A percentile compares a stretch with the other conserved stretches of the same genome.
Evolutionary conservation across 352 stramenopile species (phyloP).

Genomic region (Hyaloperonospora arabidopsidis): DNA sequence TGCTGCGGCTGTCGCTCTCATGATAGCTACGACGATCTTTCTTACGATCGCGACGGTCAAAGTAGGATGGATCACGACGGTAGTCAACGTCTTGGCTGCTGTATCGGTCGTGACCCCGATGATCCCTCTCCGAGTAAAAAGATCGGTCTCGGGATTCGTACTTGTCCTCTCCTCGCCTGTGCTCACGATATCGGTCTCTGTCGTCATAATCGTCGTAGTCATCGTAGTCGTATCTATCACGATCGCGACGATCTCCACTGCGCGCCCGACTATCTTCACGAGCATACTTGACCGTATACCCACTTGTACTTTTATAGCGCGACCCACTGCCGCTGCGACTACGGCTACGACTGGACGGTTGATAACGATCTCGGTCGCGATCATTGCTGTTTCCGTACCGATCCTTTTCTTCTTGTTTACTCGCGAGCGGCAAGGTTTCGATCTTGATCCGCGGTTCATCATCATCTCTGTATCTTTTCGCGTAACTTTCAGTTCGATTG

Average conservation of each 20-base stretch:
- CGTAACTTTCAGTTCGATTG: slow-evolving; percentile 11
- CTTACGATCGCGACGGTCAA: slow-evolving; percentile 28
- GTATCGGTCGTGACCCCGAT: slow-evolving; percentile 35
- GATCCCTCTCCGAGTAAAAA: slow-evolving; percentile 21
- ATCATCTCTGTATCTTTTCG: slow-evolving; percentile 18
- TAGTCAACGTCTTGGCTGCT: slow-evolving; percentile 29
- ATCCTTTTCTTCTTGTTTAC: slow-evolving; percentile 19
- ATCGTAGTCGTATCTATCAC: slow-evolving; percentile 30
- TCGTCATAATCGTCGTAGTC: slow-evolving; percentile 27
- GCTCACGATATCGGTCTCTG: slow-evolving; percentile 26
- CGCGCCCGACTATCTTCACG: slow-evolving; percentile 13
- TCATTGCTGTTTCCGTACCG: slow-evolving; percentile 9
- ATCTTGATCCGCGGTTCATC: slow-evolving; percentile 29
- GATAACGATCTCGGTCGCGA: slow-evolving; percentile 20
- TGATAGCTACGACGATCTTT: slow-evolving; percentile 10
- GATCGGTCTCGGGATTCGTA: slow-evolving; percentile 24
- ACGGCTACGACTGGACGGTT: slow-evolving; percentile 18
- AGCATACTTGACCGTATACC: slow-evolving; percentile 15
- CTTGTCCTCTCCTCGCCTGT: slow-evolving; percentile 24
- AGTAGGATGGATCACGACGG: slow-evolving; percentile 29
- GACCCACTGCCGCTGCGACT: slow-evolving; percentile 11
- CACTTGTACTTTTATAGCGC: slow-evolving; percentile 9
- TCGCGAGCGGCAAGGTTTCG: slow-evolving; percentile 17
- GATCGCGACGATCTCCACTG: slow-evolving; percentile 23
- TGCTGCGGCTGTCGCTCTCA: slow-evolving; percentile 30